Evolutionary conservation across 768 basidiomycete species (phyloP).

Genomic region (Leccinum ochraceum): DNA sequence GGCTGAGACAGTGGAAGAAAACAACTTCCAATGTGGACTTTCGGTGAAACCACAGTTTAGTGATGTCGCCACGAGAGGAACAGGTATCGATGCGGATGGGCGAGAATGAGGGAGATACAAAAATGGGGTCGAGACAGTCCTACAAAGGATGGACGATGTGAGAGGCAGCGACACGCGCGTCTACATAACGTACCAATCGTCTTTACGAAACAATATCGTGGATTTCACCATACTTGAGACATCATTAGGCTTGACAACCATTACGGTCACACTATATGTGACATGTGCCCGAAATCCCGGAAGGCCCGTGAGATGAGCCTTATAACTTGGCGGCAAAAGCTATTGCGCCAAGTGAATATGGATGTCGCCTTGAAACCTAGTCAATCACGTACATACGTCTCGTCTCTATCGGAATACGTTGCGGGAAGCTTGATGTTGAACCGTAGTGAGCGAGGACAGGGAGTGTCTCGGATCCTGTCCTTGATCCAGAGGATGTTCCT

Average conservation of each 20-base stretch:
- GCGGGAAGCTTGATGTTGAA: slow-evolving; percentile 61
- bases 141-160: slow-evolving; percentile 26
- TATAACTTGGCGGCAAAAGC: slow-evolving; percentile 71
- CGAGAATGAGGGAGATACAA: slow-evolving; percentile 66
- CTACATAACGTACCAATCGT: slow-evolving; percentile 48
- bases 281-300: slow-evolving; percentile 72
- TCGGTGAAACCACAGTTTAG: slow-evolving; percentile 42
- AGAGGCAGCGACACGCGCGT: not conserved
- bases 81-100: slow-evolving; percentile 54
- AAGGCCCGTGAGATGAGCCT: slow-evolving; percentile 65
- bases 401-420: slow-evolving; percentile 55
- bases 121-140: slow-evolving; percentile 59
- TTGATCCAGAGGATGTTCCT: slow-evolving; percentile 60
- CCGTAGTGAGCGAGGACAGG: slow-evolving; percentile 53
- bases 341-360: slow-evolving; percentile 27
- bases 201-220: slow-evolving; percentile 48
- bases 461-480: slow-evolving; percentile 36
- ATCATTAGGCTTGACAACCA: slow-evolving; percentile 37
- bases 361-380: slow-evolving; percentile 1
- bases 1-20: slow-evolving; percentile 44
- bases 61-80: slow-evolving; percentile 36
- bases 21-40: slow-evolving; percentile 50
- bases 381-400: slow-evolving; percentile 53
- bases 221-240: slow-evolving; percentile 46
- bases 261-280: slow-evolving; percentile 58